Evolutionary conservation across 2,329 filamentous ascomycete species (phyloP).

Genomic region (Stachybotrys elegans): DNA sequence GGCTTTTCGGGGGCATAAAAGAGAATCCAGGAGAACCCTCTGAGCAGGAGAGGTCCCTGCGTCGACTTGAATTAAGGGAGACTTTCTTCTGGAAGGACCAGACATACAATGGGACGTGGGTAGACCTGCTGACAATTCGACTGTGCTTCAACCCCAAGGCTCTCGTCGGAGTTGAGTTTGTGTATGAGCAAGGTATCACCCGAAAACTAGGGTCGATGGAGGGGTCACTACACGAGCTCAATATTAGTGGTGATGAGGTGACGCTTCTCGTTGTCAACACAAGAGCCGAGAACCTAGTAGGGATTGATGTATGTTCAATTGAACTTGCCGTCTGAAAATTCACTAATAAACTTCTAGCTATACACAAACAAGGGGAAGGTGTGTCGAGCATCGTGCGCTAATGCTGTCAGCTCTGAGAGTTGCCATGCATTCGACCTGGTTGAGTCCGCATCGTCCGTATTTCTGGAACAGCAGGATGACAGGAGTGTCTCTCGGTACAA

Average conservation of each 20-base stretch:
- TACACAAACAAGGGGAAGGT: not conserved
- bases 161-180: not conserved
- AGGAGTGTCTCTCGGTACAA: not conserved
- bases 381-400: not conserved
- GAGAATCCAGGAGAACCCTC: not conserved
- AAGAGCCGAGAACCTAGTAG: not conserved
- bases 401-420: not conserved
- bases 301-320: not conserved
- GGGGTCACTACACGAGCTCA: not conserved
- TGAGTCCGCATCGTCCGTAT: not conserved
- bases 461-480: not conserved
- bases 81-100: not conserved
- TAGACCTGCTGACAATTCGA: not conserved
- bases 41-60: not conserved
- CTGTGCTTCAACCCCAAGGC: not conserved
- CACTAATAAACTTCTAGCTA: not conserved
- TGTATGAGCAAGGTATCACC: not conserved
- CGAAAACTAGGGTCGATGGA: not conserved
- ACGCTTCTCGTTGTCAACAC: not conserved
- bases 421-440: not conserved
- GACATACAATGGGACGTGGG: not conserved
- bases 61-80: not conserved
- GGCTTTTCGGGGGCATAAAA: not conserved
- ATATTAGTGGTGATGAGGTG: not conserved
- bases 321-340: not conserved